Evolutionary conservation across 768 basidiomycete species (phyloP).

Genomic region (Hygrocybe coccinea): DNA sequence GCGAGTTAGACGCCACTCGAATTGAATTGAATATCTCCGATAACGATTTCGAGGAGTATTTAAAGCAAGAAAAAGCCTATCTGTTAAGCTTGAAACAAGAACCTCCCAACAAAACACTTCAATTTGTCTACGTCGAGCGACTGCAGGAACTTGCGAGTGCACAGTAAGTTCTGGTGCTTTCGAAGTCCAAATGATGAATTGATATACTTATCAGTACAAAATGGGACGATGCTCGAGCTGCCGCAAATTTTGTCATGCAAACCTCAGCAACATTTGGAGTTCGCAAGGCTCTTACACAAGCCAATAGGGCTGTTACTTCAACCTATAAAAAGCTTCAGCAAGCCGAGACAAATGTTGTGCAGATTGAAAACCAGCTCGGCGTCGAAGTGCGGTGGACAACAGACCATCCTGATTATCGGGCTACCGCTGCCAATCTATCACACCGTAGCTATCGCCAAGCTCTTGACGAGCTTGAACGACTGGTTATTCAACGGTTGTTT

Average conservation of each 20-base stretch:
- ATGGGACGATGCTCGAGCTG: no score
- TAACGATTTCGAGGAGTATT: neutral
- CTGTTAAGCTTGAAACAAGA: neutral
- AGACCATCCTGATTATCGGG: constrained; percentile 5
- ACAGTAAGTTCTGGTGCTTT: neutral
- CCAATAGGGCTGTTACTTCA: neutral
- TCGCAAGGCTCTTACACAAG: neutral
- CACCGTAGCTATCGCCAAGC: neutral
- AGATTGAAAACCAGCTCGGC: constrained; percentile 12
- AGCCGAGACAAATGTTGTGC: neutral
- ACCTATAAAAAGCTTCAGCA: neutral
- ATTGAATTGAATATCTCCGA: neutral
- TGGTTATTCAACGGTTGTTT: constrained; percentile 1
- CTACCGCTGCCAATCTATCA: neutral
- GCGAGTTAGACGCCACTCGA: no score
- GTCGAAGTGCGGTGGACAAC: constrained; percentile 13
- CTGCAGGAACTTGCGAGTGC: neutral
- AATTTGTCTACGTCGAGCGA: neutral
- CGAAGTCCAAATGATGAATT: no score
- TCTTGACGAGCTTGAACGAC: neutral
- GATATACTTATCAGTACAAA: no score
- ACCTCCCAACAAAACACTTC: no score
- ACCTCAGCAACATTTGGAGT: no score
- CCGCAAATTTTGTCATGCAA: no score
- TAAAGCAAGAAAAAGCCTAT: neutral